Evolutionary conservation across 345 rosid genomes (phyloP).

Genomic region (Microthlaspi erraticum): DNA sequence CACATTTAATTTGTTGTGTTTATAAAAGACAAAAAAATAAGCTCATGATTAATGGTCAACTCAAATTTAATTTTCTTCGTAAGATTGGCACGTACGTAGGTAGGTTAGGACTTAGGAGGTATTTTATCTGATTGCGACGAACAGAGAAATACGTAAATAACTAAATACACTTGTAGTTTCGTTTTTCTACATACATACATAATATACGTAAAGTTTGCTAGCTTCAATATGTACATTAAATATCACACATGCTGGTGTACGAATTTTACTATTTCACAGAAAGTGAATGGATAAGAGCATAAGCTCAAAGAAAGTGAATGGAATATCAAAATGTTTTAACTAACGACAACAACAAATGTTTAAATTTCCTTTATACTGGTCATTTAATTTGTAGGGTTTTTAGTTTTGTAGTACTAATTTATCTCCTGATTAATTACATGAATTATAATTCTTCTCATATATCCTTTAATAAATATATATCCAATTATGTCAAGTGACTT

Average conservation of each 20-base stretch:
- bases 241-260: not conserved
- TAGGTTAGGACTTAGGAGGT: slow-evolving; percentile 1
- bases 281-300: not conserved
- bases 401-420: not conserved
- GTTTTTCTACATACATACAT: not conserved
- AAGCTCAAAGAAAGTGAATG: not conserved
- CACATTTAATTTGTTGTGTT: not conserved
- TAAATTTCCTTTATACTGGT: not conserved
- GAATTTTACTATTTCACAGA: not conserved
- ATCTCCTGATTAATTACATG: not conserved
- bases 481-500: not conserved
- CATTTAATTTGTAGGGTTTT: not conserved
- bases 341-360: not conserved
- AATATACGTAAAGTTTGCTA: not conserved
- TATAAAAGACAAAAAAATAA: not conserved
- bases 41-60: slow-evolving; percentile 23
- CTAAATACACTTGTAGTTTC: slow-evolving; percentile 1
- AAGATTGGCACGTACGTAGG: not conserved
- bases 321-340: not conserved
- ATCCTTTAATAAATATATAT: not conserved
- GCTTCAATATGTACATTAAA: not conserved
- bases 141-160: not conserved
- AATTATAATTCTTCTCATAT: not conserved
- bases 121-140: slow-evolving; percentile 1
- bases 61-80: not conserved